Evolutionary conservation across 75 land plant species (phyloP).

Genomic region (Chamaecyparis obtusa): DNA sequence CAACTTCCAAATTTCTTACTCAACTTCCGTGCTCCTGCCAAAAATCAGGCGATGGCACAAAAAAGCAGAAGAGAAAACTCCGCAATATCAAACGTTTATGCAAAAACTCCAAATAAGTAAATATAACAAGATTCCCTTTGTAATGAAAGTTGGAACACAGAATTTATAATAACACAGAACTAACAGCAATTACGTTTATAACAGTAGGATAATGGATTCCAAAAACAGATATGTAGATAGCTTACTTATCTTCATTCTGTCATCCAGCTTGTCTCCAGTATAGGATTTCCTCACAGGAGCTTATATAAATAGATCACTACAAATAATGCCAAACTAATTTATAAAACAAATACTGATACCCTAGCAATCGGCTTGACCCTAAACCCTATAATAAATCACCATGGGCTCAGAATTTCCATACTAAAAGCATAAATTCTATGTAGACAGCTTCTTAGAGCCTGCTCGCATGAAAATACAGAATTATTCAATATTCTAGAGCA

Average conservation of each 20-base stretch:
- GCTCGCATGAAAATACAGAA: neutral
- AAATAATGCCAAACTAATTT: conserved; percentile 1
- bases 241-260: neutral
- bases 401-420: neutral
- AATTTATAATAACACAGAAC: neutral
- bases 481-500: neutral
- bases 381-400: neutral
- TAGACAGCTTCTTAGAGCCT: neutral
- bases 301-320: neutral
- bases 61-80: neutral
- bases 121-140: neutral
- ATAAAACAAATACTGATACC: neutral
- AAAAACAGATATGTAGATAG: neutral
- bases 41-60: neutral
- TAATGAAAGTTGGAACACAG: neutral
- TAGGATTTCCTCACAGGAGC: neutral
- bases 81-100: too few species aligned
- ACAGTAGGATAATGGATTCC: neutral
- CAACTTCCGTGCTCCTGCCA: neutral
- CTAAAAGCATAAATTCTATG: neutral
- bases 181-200: too few species aligned
- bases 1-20: too few species aligned
- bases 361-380: neutral
- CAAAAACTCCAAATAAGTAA: neutral
- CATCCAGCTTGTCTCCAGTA: conserved; percentile 4